phyloP scores from a whole-genome alignment of 805 yeast genomes.

The Cyberlindnera saturnus region DNA sequence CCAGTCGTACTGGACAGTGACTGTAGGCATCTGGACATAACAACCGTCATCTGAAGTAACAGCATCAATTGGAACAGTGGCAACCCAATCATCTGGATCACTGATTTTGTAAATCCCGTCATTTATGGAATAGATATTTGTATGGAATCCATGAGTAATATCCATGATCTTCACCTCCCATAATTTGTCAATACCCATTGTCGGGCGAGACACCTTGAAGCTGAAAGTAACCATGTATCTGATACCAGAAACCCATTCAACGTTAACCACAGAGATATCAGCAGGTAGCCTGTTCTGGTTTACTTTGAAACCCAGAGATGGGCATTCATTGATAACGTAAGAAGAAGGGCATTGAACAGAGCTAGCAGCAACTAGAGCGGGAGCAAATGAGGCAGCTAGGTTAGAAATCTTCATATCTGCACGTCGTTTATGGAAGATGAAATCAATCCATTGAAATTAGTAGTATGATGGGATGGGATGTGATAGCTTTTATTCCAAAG shows the following conservation, averaged over 20 bases:
- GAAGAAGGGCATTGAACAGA: neutral
- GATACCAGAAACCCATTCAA: neutral
- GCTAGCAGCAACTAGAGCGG: too few relatives aligned
- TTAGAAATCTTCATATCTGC: too few relatives aligned
- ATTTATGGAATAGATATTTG: neutral
- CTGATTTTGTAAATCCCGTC: neutral
- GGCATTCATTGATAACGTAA: neutral
- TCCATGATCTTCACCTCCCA: neutral
- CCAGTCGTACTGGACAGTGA: conserved; percentile 1
- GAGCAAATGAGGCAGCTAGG: too few relatives aligned
- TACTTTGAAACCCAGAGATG: neutral
- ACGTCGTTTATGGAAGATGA: too few relatives aligned
- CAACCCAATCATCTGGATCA: neutral
- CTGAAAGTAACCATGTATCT: neutral
- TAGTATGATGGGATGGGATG: too few relatives aligned
- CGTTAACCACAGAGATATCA: neutral
- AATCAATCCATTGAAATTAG: too few relatives aligned
- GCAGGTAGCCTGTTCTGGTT: neutral
- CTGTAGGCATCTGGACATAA: neutral
- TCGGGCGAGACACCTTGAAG: neutral
- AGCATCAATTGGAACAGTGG: neutral
- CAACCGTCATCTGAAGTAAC: neutral
- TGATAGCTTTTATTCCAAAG: too few relatives aligned
- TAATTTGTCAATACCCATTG: neutral
- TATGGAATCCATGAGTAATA: neutral